phyloP scores from a whole-genome alignment of 139 green algal species.

The Auxenochlorella protothecoides region DNA sequence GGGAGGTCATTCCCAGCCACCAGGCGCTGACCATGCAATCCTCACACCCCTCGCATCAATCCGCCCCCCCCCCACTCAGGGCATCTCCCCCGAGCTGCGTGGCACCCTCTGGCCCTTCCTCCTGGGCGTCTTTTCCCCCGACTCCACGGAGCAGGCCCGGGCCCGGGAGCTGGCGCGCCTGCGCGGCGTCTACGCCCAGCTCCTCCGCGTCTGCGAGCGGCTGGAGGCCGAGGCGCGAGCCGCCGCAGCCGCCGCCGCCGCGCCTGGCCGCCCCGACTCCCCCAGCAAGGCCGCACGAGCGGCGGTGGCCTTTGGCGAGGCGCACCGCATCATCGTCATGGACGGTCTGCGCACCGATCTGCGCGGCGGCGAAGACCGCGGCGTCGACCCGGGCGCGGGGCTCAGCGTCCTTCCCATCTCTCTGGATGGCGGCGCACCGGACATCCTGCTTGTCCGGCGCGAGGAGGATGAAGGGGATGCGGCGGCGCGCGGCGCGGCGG shows the following conservation, averaged over 20 bases:
- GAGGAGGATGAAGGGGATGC: too few relatives aligned
- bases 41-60: too few relatives aligned
- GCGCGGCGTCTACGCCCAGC: slow-evolving; percentile 21
- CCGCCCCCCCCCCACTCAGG: background rate
- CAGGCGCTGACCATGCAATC: too few relatives aligned
- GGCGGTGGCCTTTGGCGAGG: slow-evolving; percentile 48
- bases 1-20: too few relatives aligned
- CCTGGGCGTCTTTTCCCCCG: slow-evolving; percentile 33
- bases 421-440: slow-evolving; percentile 16
- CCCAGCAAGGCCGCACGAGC: background rate
- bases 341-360: slow-evolving; percentile 49
- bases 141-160: slow-evolving; percentile 6
- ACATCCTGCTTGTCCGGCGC: slow-evolving; percentile 21
- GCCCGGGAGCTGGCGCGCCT: slow-evolving; percentile 17
- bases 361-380: background rate
- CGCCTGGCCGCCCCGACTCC: background rate
- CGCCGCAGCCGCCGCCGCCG: background rate
- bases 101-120: slow-evolving; percentile 51
- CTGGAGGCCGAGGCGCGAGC: slow-evolving; percentile 18
- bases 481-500: too few relatives aligned
- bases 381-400: background rate
- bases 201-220: slow-evolving; percentile 41
- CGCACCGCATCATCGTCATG: slow-evolving; percentile 60
- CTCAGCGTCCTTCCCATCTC: slow-evolving; percentile 24
- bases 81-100: slow-evolving; percentile 30